Base-by-base conservation (phyloP, 2,329 filamentous ascomycete species). In the Colletotrichum australisinense region DNA sequence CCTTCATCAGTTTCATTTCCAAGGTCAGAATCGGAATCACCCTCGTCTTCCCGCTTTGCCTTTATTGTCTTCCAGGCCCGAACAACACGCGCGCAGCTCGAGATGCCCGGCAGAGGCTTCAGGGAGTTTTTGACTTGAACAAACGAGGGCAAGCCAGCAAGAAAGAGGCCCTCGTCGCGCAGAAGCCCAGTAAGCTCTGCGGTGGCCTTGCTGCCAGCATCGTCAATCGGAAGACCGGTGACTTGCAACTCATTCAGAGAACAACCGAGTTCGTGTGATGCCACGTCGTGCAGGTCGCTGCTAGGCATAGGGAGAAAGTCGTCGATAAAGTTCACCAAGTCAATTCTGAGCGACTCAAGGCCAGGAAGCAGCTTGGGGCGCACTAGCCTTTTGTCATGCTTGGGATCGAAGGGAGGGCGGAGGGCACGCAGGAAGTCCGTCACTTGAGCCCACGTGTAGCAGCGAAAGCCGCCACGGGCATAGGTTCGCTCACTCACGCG, bases 251-350 rank as follows among this genome's bases (percentile, higher is more conserved):
- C 88, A 70, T 89, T 86, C 7, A 90, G 77, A 4, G 83, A 87
- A 74, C 86, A 88, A 3, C 86, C 87, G 4, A 90, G 82, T 74
- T 89, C 87, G 72, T 90, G 87, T 19, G 85, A 86, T 4, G 87
- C 84, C n/a, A 88, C 79, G 62, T 88, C 85, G 76, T 90, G 88
- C 19, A 90, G 81, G 58, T 87, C 85, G 4, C 83, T 79, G 1
- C 85, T 86, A 1, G 86, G 84, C 67, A 82, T 85, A 2, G 83
- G 83, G 42, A 89, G 78, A 32, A 86, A 81, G 2, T 84, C 80
- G 46, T 86, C 84, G 2, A 84, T 83, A 59, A 89, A 90, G 75
- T 89, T 90, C 76, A 90, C 86, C 22, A 90, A 83, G 72, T 90
- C 88, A 42, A 90, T 83, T 46, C 88, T 86, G 53, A 90, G 79